Evolutionary conservation across 148 eudicot genomes (phyloP).

Genomic region (Silene uniflora): DNA sequence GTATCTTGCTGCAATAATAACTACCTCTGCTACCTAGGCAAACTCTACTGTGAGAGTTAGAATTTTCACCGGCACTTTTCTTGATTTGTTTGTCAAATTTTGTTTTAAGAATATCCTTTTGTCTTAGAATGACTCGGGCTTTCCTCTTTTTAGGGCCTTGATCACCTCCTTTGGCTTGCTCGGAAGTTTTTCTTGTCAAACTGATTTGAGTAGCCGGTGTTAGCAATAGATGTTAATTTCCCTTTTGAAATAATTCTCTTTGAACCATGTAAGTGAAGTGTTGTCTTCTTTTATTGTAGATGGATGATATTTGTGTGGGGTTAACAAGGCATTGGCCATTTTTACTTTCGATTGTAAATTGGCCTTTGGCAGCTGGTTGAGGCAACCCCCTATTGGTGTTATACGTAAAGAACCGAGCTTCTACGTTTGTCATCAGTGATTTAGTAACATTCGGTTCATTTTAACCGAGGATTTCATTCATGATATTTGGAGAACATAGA

Average conservation of each 20-base stretch:
- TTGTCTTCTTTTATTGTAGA: slow-evolving; percentile 50
- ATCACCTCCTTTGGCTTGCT: slow-evolving; percentile 44
- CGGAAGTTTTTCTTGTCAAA: slow-evolving; percentile 35
- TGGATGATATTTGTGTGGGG: slow-evolving; percentile 66
- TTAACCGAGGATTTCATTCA: neutral
- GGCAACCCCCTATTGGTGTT: slow-evolving; percentile 18
- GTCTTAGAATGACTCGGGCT: slow-evolving; percentile 27
- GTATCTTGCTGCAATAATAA: neutral
- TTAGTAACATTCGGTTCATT: neutral
- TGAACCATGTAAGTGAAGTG: slow-evolving; percentile 25
- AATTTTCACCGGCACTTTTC: neutral
- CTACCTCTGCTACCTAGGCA: neutral
- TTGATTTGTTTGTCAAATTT: neutral
- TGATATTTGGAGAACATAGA: neutral
- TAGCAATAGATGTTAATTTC: slow-evolving; percentile 19
- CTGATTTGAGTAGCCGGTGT: slow-evolving; percentile 22
- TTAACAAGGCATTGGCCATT: slow-evolving; percentile 36
- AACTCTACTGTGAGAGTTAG: neutral
- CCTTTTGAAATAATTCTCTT: slow-evolving; percentile 20
- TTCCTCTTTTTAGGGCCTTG: slow-evolving; percentile 57
- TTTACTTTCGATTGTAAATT: slow-evolving; percentile 38
- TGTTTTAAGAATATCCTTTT: neutral
- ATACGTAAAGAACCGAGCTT: slow-evolving; percentile 8
- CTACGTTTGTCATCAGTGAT: neutral
- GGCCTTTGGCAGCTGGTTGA: slow-evolving; percentile 31